Base-by-base conservation (phyloP, 805 yeast species). In the Saturnispora kantuleensis region DNA sequence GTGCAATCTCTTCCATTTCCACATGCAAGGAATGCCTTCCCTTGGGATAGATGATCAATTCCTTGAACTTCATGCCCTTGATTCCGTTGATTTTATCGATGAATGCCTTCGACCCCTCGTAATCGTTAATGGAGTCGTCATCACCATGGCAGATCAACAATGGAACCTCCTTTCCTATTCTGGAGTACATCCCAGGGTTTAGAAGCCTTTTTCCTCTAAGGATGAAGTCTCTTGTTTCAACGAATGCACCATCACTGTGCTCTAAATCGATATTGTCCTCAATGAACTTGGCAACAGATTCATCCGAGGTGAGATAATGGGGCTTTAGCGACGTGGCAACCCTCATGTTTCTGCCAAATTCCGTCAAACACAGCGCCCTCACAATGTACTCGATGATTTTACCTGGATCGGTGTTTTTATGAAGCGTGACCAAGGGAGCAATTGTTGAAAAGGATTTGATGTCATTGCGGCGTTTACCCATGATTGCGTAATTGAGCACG, bases 131-230 rank as follows among this genome's bases (percentile, higher is more conserved):
- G 32, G 69, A 61, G 57, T 84, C 94, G n/a, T 60, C 63, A 8
- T 67, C 64, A 29, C 90, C 88, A 57, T 83, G 90, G 36, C 76
- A 52, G 10, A 84, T 62, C 29, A 79, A 57, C 4, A 82, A 53
- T 0, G 84, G 77, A 10, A 70, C 65, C 7, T 66, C 55, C 5
- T 66, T 59, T 37, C 61, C 59, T 44, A 66, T 61, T 37, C 65
- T 59, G 3, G 65, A 51, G 42, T 66, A 69, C 35, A 60, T 57
- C 3, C 66, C 61, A 4, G 56, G 61, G 5, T 66, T 56, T 32
- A 70, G 56, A 38, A 84, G 64, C 15, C 56, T 59, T 47, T 72
- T 69, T n/a, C 93, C 93, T 44, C 89, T 67, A 10, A 60, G 58
- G 33, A 83, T 56, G 68, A 83, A 78, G 51, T 79, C 89, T 54